Conservation (phyloP, 768 basidiomycete species). For the Austroboletus festivus region DNA sequence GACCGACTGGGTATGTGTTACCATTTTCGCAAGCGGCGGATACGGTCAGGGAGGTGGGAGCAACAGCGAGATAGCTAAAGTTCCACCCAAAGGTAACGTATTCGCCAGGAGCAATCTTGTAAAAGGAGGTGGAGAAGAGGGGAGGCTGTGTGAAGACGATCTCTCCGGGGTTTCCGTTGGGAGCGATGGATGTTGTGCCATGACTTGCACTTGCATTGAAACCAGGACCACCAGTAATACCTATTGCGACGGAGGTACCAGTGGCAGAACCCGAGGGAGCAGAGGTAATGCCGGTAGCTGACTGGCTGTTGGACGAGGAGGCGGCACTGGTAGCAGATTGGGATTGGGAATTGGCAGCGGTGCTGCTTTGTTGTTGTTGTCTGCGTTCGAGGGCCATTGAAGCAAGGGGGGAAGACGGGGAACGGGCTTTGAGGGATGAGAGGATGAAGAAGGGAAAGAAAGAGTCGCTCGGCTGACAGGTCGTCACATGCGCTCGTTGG, state of each 20-base stretch:
- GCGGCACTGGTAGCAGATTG: conserved; percentile 7
- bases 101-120: conserved; percentile 57
- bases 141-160: conserved; percentile 58
- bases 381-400: conserved; percentile 21
- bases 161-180: conserved; percentile 41
- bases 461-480: conserved; percentile 2
- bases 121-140: conserved; percentile 56
- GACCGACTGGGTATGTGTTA: conserved; percentile 65
- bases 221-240: conserved; percentile 28
- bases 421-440: background rate
- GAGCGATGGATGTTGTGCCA: conserved; percentile 25
- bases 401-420: background rate
- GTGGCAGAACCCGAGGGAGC: background rate
- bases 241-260: conserved; percentile 3
- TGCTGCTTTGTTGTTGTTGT: conserved; percentile 11
- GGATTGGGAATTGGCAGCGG: no score
- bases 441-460: background rate
- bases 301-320: background rate
- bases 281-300: conserved; percentile 1
- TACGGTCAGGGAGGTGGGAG: conserved; percentile 56
- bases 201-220: conserved; percentile 22
- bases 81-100: conserved; percentile 75
- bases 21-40: conserved; percentile 66
- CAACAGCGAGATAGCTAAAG: conserved; percentile 51
- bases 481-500: conserved; percentile 12